A percentile compares a stretch with the other conserved stretches of the same genome.
These are phyloP conservation scores for Allodekkera sacchari DNA, from an alignment of 805 yeast genomes.

Conservation along the genomic window DNA sequence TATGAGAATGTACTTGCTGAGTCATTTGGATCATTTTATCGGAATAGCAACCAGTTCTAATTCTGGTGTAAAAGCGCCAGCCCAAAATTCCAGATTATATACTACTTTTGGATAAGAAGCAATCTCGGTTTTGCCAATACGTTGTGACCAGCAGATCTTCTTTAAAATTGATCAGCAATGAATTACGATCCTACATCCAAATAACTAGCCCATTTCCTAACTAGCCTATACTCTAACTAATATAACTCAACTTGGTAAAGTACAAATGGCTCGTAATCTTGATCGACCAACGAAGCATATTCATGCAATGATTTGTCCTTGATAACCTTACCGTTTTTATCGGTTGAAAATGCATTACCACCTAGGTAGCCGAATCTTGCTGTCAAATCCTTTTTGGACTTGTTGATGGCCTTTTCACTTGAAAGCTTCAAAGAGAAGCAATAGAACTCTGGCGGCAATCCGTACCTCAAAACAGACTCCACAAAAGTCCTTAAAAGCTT, in stretches of 20 bases:
- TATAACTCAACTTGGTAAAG: slow-evolving; percentile 50
- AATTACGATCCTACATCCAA: too few relatives aligned
- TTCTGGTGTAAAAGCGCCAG: too few relatives aligned
- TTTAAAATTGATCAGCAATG: too few relatives aligned
- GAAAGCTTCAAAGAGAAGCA: slow-evolving; percentile 39
- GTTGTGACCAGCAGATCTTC: too few relatives aligned
- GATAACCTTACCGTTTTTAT: slow-evolving; percentile 55
- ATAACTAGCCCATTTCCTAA: too few relatives aligned
- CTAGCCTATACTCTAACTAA: slow-evolving; percentile 11
- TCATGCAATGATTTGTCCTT: slow-evolving; percentile 62
- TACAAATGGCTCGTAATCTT: slow-evolving; percentile 95
- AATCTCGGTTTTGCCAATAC: too few relatives aligned
- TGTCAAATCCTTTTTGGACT: slow-evolving; percentile 63
- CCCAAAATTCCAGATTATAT: too few relatives aligned
- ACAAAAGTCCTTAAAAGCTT: slow-evolving; percentile 83
- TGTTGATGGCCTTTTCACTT: slow-evolving; percentile 31
- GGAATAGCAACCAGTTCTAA: too few relatives aligned
- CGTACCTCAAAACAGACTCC: slow-evolving; percentile 91
- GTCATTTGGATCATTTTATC: too few relatives aligned
- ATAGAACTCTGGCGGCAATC: slow-evolving; percentile 88
- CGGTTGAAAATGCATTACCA: slow-evolving; percentile 75
- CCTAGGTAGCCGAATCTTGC: slow-evolving; percentile 82
- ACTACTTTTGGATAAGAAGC: too few relatives aligned
- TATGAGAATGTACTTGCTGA: too few relatives aligned
- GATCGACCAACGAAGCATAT: slow-evolving; percentile 86